A percentile compares a stretch with the other conserved stretches of the same genome.
These are phyloP conservation scores for Drechslerella stenobrocha DNA, from an alignment of 2,329 filamentous ascomycete species.

Conservation along the genomic window DNA sequence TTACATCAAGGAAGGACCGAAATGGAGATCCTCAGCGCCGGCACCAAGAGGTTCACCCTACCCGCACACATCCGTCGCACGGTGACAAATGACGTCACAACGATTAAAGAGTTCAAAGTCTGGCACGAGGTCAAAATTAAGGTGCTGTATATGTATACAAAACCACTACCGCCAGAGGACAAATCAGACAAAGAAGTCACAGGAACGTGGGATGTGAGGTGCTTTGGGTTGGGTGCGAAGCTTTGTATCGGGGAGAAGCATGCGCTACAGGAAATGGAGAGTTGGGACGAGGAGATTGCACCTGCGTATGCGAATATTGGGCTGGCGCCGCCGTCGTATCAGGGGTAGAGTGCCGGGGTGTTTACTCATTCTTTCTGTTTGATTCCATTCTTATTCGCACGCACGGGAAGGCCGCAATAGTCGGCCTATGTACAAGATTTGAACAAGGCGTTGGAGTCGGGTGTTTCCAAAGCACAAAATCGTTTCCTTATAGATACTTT, in stretches of 20 bases:
- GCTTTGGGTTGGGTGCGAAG: neutral
- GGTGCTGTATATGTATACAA: constrained; percentile 2
- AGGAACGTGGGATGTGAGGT: neutral
- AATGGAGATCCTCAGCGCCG: neutral
- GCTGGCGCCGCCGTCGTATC: constrained; percentile 5
- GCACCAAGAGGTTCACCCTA: constrained; percentile 1
- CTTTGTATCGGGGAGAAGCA: constrained; percentile 6
- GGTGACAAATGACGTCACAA: neutral
- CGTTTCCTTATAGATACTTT: too few relatives aligned
- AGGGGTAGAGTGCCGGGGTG: neutral
- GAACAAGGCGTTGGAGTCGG: too few relatives aligned
- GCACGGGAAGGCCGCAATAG: too few relatives aligned
- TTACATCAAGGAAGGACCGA: neutral
- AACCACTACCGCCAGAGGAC: neutral
- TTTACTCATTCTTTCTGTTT: too few relatives aligned
- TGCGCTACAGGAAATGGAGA: constrained; percentile 5
- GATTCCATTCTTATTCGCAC: too few relatives aligned
- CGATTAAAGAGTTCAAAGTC: constrained; percentile 6
- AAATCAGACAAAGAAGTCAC: neutral
- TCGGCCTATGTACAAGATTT: too few relatives aligned
- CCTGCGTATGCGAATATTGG: constrained; percentile 11
- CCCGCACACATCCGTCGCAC: neutral
- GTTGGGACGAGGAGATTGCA: constrained; percentile 16
- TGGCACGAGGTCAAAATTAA: constrained; percentile 15
- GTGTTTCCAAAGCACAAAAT: too few relatives aligned